phyloP scores from a whole-genome alignment of 768 basidiomycete genomes.

The Obba rivulosa region DNA sequence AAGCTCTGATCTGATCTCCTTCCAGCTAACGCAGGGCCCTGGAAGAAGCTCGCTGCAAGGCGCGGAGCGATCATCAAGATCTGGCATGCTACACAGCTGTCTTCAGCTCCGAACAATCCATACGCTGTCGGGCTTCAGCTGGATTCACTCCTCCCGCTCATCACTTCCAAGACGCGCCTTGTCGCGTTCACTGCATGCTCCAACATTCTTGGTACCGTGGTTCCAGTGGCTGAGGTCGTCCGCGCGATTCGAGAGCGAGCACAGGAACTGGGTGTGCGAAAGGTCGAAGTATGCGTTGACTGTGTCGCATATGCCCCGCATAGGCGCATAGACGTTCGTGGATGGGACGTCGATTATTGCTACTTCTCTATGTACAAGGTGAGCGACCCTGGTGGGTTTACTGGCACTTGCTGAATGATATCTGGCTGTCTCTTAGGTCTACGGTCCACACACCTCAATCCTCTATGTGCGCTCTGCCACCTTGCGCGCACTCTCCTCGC shows the following conservation, averaged over 20 bases:
- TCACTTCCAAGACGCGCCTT: constrained; percentile 61
- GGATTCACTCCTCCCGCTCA: constrained; percentile 54
- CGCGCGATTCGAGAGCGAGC: constrained; percentile 47
- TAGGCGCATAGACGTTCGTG: constrained; percentile 61
- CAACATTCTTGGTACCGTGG: constrained; percentile 65
- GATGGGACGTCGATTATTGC: constrained; percentile 74
- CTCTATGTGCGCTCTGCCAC: constrained; percentile 52
- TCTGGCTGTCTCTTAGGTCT: constrained; percentile 47
- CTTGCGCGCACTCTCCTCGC: constrained; percentile 48
- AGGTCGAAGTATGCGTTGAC: constrained; percentile 67
- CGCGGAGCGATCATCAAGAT: constrained; percentile 48
- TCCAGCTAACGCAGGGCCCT: constrained; percentile 67
- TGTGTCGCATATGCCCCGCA: constrained; percentile 81
- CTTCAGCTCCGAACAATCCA: constrained; percentile 42
- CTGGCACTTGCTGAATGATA: background rate
- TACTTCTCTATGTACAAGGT: constrained; percentile 79
- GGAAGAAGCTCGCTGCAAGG: constrained; percentile 68
- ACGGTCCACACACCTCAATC: constrained; percentile 66
- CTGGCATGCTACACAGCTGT: constrained; percentile 48
- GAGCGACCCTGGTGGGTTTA: constrained; percentile 1
- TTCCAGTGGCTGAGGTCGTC: constrained; percentile 55
- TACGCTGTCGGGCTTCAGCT: constrained; percentile 56
- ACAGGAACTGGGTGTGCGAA: constrained; percentile 43
- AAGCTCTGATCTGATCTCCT: background rate
- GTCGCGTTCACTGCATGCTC: constrained; percentile 73